Conservation (phyloP, 2,329 filamentous ascomycete genomes). For the Talaromyces sp. region DNA sequence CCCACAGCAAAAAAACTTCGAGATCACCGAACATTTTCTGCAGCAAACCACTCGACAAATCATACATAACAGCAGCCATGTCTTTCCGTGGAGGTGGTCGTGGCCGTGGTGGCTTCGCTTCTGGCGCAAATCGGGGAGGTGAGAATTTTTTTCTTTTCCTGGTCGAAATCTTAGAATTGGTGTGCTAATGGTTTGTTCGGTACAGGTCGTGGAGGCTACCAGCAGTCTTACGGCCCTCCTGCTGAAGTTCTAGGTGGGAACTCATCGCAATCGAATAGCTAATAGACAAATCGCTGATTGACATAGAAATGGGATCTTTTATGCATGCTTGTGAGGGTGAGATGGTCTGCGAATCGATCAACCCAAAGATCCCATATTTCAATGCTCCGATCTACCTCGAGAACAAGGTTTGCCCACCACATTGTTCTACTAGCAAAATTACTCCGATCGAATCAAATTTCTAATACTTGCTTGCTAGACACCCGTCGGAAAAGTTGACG, state of each 20-base stretch:
- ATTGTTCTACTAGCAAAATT: not conserved
- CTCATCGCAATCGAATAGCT: not conserved
- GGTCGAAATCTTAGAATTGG: not conserved
- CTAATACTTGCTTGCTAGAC: conserved; percentile 51
- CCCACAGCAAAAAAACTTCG: conserved; percentile 38
- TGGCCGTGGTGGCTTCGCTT: conserved; percentile 49
- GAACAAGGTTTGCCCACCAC: conserved; percentile 70
- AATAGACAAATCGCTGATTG: conserved; percentile 29
- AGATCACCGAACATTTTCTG: conserved; percentile 28
- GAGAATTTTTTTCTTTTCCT: conserved; percentile 14
- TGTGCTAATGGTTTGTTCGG: conserved; percentile 15
- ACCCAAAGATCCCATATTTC: conserved; percentile 96
- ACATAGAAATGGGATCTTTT: conserved; percentile 83
- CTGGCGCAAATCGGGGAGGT: conserved; percentile 54
- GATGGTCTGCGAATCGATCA: conserved; percentile 94
- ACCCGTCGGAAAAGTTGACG: conserved; percentile 92
- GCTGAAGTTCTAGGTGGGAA: conserved; percentile 55
- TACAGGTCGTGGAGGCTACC: conserved; percentile 61
- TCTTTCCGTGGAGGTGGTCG: conserved; percentile 61
- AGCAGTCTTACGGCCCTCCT: conserved; percentile 61
- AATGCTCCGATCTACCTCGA: conserved; percentile 98
- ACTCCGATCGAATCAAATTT: not conserved
- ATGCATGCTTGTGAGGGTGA: conserved; percentile 95
- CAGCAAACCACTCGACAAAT: conserved; percentile 22
- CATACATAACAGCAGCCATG: conserved; percentile 44